Evolutionary conservation across 495 filamentous ascomycete genomes (phyloP), one percentile per base, ranked within the genome.

Genomic region (Xylaria telfairii): DNA sequence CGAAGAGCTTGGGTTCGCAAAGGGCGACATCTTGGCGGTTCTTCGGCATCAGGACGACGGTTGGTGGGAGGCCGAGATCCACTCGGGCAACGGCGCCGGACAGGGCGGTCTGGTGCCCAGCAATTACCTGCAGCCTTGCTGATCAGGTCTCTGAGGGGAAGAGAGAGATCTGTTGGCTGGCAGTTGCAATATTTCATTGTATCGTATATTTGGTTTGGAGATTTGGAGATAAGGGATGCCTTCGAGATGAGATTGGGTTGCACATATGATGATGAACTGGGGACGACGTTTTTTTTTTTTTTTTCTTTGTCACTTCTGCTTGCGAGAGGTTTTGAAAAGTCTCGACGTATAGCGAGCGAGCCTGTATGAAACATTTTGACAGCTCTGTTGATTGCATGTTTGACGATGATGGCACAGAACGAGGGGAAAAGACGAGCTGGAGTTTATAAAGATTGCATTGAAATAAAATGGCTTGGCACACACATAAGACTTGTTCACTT

Each of bases 51-150:
- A 99, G 79, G 96, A 99, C 81, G 96, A 99, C 77, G 96, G 96
- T 13, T 99, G 96, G 96, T 99, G 96, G 96, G 96, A 98, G 84
- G 96, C 96, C 17, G 95, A 98, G 81, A 88, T 97, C 65, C 92
- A 93, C 62, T 92, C 92, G 0, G 83, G 83, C 24, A 89, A 88
- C 74, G 90, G 90, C 32, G 71, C 53, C 12, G 86, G 88, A 24
- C 86, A 90, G 73, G 83, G 92, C 13, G 96, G 96, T 30, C 84
- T 99, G 76, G 96, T 98, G 64, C 96, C 96, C 28, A 97, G 95
- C 81, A 99, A 99, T 81, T 99, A 99, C 77, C 82, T 99, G 77
- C 93, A 97, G 82, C 83, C 86, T 51, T 91, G 87, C 78, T 93
- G 79, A 80, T 10, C n/a, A 9, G 59, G 6, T 17, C 26, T 51